These are phyloP conservation scores for Hyphopichia homilentoma DNA, from an alignment of 805 yeast species.

Conservation along the genomic window DNA sequence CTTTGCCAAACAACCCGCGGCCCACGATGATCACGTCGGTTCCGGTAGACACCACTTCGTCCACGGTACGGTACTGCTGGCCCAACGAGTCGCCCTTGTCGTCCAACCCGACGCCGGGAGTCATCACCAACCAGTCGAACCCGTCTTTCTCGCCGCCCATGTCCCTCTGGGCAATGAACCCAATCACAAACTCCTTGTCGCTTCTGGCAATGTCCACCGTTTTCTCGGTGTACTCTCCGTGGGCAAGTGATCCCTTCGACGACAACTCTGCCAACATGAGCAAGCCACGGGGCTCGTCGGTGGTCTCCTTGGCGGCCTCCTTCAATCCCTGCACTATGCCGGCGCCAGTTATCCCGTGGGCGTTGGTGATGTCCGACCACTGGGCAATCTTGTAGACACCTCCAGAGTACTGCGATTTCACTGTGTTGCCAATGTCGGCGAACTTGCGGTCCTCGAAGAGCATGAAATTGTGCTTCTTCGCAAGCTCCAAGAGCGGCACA, in stretches of 20 bases:
- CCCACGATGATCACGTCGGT: conserved; percentile 97
- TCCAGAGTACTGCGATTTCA: conserved; percentile 86
- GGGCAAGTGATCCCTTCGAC: conserved; percentile 89
- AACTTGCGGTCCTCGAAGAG: conserved; percentile 97
- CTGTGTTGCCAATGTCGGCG: conserved; percentile 98
- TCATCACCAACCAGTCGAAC: conserved; percentile 93
- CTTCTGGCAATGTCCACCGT: conserved; percentile 88
- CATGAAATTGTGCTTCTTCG: conserved; percentile 81
- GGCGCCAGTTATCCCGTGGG: conserved; percentile 95
- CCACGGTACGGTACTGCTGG: conserved; percentile 93
- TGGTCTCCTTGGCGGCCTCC: conserved; percentile 71
- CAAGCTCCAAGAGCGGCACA: conserved; percentile 63
- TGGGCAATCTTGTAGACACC: conserved; percentile 86
- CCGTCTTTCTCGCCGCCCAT: conserved; percentile 83
- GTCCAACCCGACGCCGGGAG: conserved; percentile 98
- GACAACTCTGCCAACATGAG: conserved; percentile 95
- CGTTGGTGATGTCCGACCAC: conserved; percentile 97
- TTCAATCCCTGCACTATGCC: conserved; percentile 89
- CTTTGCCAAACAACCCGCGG: conserved; percentile 91
- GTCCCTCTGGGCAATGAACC: conserved; percentile 89
- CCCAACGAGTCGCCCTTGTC: conserved; percentile 96
- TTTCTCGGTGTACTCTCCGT: conserved; percentile 82
- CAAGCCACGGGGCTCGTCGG: conserved; percentile 79
- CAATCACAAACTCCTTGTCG: conserved; percentile 88
- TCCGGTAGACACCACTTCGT: conserved; percentile 79